phyloP scores from a whole-genome alignment of 805 yeast species.

The Hanseniaspora nectarophila region DNA sequence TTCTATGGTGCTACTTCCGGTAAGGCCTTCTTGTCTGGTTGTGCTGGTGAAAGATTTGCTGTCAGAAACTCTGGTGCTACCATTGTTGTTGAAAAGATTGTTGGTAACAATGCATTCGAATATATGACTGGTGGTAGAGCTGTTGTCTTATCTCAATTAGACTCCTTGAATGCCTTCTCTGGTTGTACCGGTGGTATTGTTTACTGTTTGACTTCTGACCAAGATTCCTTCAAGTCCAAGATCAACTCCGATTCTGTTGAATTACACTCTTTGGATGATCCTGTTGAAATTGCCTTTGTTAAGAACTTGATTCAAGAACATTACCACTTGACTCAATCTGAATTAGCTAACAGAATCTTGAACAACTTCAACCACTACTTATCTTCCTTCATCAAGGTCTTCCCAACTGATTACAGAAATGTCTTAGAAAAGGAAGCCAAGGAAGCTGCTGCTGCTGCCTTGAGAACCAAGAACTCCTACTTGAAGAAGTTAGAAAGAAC shows the following conservation, averaged over 20 bases:
- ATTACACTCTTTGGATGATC: constrained; percentile 63
- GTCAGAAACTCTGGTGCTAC: constrained; percentile 98
- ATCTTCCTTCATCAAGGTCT: constrained; percentile 82
- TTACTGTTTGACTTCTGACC: constrained; percentile 83
- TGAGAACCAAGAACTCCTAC: constrained; percentile 49
- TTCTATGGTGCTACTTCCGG: constrained; percentile 97
- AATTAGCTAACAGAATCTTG: constrained; percentile 72
- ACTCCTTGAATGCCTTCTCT: constrained; percentile 75
- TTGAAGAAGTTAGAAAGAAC: constrained; percentile 56
- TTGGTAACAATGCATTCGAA: constrained; percentile 98
- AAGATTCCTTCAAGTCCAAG: constrained; percentile 69
- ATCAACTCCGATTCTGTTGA: constrained; percentile 77
- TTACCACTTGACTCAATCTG: constrained; percentile 86
- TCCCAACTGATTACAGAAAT: constrained; percentile 82
- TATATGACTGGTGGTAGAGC: constrained; percentile 99
- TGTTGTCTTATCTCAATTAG: constrained; percentile 80
- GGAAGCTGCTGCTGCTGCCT: constrained; percentile 40
- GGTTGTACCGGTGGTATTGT: constrained; percentile 99
- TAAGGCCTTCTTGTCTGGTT: constrained; percentile 84
- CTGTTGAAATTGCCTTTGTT: constrained; percentile 84
- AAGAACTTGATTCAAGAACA: constrained; percentile 91
- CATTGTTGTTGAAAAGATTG: constrained; percentile 83
- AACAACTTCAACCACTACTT: constrained; percentile 77
- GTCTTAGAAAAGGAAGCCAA: constrained; percentile 68
- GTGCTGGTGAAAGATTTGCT: constrained; percentile 96